Evolutionary conservation across 108 stramenopile species (phyloP).

Genomic region (Nannochloropsis salina): DNA sequence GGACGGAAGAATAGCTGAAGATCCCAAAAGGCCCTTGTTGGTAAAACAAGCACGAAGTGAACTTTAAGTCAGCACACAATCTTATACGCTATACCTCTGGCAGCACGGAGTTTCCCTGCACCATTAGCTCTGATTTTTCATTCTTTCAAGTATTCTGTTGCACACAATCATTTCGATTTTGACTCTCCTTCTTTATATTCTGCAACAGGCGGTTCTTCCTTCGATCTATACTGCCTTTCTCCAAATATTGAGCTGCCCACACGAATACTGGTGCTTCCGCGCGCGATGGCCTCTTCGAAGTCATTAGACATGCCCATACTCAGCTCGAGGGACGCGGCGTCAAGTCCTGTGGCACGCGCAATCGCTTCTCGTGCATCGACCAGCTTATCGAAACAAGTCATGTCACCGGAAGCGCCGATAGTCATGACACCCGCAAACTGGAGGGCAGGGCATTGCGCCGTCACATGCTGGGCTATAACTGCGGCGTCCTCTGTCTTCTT

Average conservation of each 20-base stretch:
- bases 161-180: neutral
- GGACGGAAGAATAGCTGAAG: too few species aligned
- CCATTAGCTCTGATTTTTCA: too few species aligned
- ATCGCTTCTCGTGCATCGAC: constrained; percentile 16
- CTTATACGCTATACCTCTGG: too few species aligned
- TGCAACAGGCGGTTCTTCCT: neutral
- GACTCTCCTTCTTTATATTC: neutral
- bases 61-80: too few species aligned
- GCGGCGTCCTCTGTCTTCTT: constrained; percentile 60
- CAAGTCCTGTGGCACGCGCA: constrained; percentile 28
- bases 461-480: constrained; percentile 58
- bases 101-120: too few species aligned
- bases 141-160: neutral
- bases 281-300: constrained; percentile 83
- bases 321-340: constrained; percentile 62
- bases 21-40: too few species aligned
- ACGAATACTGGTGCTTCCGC: constrained; percentile 82
- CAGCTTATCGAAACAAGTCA: constrained; percentile 68
- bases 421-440: constrained; percentile 90
- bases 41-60: too few species aligned
- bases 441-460: constrained; percentile 64
- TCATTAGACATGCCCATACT: constrained; percentile 99
- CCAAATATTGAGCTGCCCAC: constrained; percentile 97
- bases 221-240: constrained; percentile 69
- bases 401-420: constrained; percentile 87